Conservation (phyloP, 1,284 basidiomycete genomes). For the Earliella scabrosa region DNA sequence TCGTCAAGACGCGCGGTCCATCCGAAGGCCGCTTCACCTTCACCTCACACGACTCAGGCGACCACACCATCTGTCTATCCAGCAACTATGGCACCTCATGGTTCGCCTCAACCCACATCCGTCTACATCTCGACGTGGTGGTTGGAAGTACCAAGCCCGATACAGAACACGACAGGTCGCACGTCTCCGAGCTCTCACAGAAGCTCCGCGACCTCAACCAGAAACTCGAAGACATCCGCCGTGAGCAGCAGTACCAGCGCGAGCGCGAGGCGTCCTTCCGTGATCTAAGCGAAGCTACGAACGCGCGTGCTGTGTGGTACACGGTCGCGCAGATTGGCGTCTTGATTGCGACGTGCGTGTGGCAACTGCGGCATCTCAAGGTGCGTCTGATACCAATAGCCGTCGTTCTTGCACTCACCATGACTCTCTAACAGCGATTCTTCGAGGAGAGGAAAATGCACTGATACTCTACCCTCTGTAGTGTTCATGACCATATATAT, state of each 20-base stretch:
- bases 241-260: conserved; percentile 98
- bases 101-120: conserved; percentile 81
- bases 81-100: conserved; percentile 89
- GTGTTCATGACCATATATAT: conserved; percentile 24
- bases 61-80: conserved; percentile 95
- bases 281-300: conserved; percentile 87
- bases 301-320: conserved; percentile 93
- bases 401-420: neutral
- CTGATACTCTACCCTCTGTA: conserved; percentile 38
- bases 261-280: conserved; percentile 95
- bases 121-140: conserved; percentile 93
- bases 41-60: conserved; percentile 94
- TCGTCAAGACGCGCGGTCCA: conserved; percentile 89
- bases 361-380: conserved; percentile 93
- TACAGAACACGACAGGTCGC: conserved; percentile 80
- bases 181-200: conserved; percentile 85
- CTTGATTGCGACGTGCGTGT: conserved; percentile 83
- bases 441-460: conserved; percentile 90
- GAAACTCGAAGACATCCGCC: conserved; percentile 90
- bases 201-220: conserved; percentile 92
- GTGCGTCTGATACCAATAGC: conserved; percentile 48
- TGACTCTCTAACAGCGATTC: conserved; percentile 59
- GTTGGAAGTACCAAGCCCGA: conserved; percentile 89
- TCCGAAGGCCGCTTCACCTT: conserved; percentile 95
- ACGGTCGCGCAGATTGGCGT: conserved; percentile 87